Evolutionary conservation across 345 rosid species (phyloP).

Genomic region (Raphanus raphanistrum): DNA sequence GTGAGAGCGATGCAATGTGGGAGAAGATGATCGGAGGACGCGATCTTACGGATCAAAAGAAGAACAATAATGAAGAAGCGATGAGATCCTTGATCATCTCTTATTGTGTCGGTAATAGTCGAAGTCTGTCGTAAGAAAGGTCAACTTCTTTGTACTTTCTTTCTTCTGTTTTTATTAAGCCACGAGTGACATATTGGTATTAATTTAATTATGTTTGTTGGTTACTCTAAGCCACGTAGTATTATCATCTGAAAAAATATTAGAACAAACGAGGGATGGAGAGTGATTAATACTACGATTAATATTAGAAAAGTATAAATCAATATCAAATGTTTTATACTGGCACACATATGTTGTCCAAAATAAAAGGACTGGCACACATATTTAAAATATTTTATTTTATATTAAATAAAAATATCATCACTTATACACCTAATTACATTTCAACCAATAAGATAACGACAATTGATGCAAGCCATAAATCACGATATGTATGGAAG

Average conservation of each 20-base stretch:
- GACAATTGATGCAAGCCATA: too few species aligned
- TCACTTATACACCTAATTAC: too few species aligned
- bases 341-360: too few species aligned
- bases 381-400: too few species aligned
- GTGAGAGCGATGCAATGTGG: background rate
- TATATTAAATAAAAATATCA: too few species aligned
- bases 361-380: too few species aligned
- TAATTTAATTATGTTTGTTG: background rate
- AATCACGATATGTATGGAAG: too few species aligned
- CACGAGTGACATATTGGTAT: slow-evolving; percentile 14
- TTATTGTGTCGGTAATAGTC: slow-evolving; percentile 22
- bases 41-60: slow-evolving; percentile 3
- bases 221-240: background rate
- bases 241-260: too few species aligned
- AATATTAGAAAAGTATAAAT: background rate
- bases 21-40: slow-evolving; percentile 18
- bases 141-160: slow-evolving; percentile 21
- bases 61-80: background rate
- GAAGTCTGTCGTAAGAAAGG: background rate
- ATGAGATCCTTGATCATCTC: slow-evolving; percentile 5
- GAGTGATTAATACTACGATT: background rate
- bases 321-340: too few species aligned
- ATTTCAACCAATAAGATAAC: too few species aligned
- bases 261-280: background rate
- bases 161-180: background rate